Evolutionary conservation across 2,329 filamentous ascomycete genomes (phyloP), one percentile per base, ranked within the genome.

Genomic region (Xenoacremonium recifei): DNA sequence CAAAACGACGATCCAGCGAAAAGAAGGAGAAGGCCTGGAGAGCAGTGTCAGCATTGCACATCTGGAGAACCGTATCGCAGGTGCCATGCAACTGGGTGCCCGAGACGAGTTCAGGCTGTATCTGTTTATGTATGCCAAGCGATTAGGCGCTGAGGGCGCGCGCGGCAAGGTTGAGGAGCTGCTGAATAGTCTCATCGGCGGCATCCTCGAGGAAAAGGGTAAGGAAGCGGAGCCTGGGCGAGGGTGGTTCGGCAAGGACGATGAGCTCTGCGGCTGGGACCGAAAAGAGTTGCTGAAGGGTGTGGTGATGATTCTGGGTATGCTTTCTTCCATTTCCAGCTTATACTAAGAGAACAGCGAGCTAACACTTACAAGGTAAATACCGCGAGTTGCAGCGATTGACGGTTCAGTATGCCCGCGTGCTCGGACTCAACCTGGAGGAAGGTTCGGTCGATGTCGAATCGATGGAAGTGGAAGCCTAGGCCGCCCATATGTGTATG

Each of bases 111-210:
- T 97, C 69, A 82, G 89, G 43, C 75, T 96, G 2, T 97, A 97
- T 59, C 72, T 99, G n/a, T 86, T 90, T 59, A 97, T 97, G 90
- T 99, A 99, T 59, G 92, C 91, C 4, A 97, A 96, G 70, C 84
- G 93, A 1, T 79, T 99, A 5, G 93, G 93, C 1, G 89, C 90
- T 0, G 95, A 99, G 64, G 90, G 90, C 0, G 71, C 92, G 38
- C 82, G 85, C 53, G 77, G 81, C 42, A 99, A 99, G 69, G 90
- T 96, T 3, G 92, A 97, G 62, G 95, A 99, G 69, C 72, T 99
- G 9, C 72, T 97, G 20, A 85, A 89, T 53, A 86, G 82, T 34
- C 71, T 99, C 31, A 73, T 95, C 36, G 90, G 91, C 6, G 86
- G 87, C 37, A 79, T 76, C 54, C 75, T 76, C 60, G 76, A 76